phyloP scores from a whole-genome alignment of 352 stramenopile species.

The Phytophthora brassicae region DNA sequence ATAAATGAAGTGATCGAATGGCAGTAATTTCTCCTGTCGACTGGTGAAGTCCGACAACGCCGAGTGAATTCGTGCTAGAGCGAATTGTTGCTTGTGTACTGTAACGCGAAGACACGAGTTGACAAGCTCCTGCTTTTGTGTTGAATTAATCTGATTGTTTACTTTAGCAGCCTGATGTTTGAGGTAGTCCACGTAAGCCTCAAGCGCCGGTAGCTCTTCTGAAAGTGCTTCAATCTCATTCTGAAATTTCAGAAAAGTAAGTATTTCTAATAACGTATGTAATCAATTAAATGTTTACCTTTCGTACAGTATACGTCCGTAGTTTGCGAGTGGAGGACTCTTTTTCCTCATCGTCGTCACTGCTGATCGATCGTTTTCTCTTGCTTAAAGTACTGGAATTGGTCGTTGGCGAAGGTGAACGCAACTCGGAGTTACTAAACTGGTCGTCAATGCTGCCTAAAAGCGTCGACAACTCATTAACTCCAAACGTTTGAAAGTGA shows the following conservation, averaged over 20 bases:
- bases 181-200: conserved; percentile 38
- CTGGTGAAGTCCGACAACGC: conserved; percentile 28
- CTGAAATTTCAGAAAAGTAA: conserved; percentile 17
- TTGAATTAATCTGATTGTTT: conserved; percentile 31
- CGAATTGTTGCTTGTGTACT: conserved; percentile 23
- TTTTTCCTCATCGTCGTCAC: conserved; percentile 13
- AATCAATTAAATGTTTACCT: too few relatives aligned
- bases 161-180: conserved; percentile 33
- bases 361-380: conserved; percentile 16
- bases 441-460: conserved; percentile 10
- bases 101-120: conserved; percentile 31
- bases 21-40: conserved; percentile 31
- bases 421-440: conserved; percentile 10
- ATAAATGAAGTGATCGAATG: conserved; percentile 32
- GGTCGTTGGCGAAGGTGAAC: neutral
- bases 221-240: conserved; percentile 33
- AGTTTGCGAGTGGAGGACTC: conserved; percentile 7
- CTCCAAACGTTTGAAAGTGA: conserved; percentile 6
- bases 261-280: too few relatives aligned
- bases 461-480: conserved; percentile 15
- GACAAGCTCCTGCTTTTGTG: conserved; percentile 33
- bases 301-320: conserved; percentile 34
- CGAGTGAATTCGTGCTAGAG: conserved; percentile 23
- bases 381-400: neutral
- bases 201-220: conserved; percentile 27